Evolutionary conservation across 441 rosid genomes (phyloP), one percentile per base, ranked within the genome.

Genomic region (Biscutella laevigata): DNA sequence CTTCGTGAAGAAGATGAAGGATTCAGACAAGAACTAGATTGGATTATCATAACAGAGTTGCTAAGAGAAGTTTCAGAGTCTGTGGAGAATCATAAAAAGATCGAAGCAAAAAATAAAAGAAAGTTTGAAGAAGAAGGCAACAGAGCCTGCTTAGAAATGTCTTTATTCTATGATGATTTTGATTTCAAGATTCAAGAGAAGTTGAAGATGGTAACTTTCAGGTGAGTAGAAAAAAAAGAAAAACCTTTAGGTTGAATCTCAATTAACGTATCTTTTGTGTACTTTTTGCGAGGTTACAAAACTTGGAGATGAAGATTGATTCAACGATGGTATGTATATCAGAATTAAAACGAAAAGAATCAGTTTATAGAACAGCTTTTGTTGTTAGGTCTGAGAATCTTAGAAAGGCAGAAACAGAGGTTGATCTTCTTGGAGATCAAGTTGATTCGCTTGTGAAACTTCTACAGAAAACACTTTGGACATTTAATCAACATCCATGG

Each of bases 331-430:
- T 78, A 35, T 63, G 33, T 24, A 44, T 61, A 10, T 33, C 38
- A 51, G 64, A 59, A 24, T 42, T 65, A 7, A 70, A 49, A 55
- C 57, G 71, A 51, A 67, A 62, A 50, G 80, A 79, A 54, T 46
- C 59, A 26, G 71, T 76, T 14, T 86, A 84, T 59, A 74, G 56
- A 55, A 71, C 53, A 62, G 95, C 88, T 44, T 90, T 86, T 57
- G 27, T 66, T 20, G 64, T 74, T 61, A 69, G 86, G 56, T 71
- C 88, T 44, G 73, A 82, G 67, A 86, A 81, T 74, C 95, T 90
- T 17, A 74, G 36, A 44, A 86, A 68, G 72, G 95, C 92, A 32
- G 98, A 90, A 83, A 55, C 56, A 16, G 98, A 90, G 98, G 95
- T 90, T 54, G 92, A 86, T 71, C 71, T 86, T 41, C 77, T 86